phyloP scores from a whole-genome alignment of 2,329 filamentous ascomycete genomes.

The Ophiostoma pallidulum region DNA sequence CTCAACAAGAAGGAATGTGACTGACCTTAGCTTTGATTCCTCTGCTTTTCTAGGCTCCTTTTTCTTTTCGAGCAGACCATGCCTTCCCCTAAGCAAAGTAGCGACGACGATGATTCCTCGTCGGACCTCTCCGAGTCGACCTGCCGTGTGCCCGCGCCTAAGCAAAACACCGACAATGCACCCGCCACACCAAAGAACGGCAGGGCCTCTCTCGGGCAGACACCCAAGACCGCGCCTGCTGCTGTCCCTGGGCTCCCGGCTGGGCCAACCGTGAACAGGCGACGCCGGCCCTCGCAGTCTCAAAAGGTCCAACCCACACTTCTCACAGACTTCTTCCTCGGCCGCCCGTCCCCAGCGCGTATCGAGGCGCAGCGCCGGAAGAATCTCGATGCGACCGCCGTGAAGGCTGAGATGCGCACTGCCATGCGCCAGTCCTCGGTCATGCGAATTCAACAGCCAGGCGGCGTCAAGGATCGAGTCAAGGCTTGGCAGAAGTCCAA shows the following conservation, averaged over 20 bases:
- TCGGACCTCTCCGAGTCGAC: conserved; percentile 11
- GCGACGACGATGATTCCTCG: conserved; percentile 12
- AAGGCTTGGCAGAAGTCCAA: conserved; percentile 77
- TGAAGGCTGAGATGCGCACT: conserved; percentile 44
- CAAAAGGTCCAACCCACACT: conserved; percentile 40
- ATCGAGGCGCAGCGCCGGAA: conserved; percentile 43
- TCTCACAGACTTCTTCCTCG: conserved; percentile 48
- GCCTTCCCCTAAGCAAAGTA: conserved; percentile 13
- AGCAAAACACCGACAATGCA: conserved; percentile 17
- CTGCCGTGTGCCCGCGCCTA: conserved; percentile 9
- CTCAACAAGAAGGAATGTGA: conserved; percentile 5
- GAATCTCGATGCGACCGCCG: conserved; percentile 43
- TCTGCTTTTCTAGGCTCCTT: neutral
- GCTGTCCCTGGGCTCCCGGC: conserved; percentile 22
- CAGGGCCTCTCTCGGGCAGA: conserved; percentile 21
- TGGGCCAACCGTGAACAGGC: conserved; percentile 7
- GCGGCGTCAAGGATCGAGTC: conserved; percentile 67
- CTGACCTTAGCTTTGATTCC: conserved; percentile 8
- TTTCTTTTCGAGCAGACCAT: conserved; percentile 14
- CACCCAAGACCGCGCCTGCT: conserved; percentile 36
- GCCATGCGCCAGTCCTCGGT: conserved; percentile 52
- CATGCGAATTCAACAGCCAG: conserved; percentile 50
- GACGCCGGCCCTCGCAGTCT: conserved; percentile 25
- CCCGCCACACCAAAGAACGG: conserved; percentile 21
- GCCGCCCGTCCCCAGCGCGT: conserved; percentile 47